Percentiles rank a stretch among this genome's conserved stretches.
Evolutionary conservation across 495 filamentous ascomycete genomes (phyloP).

Genomic region (Penicillium simplicissimum): DNA sequence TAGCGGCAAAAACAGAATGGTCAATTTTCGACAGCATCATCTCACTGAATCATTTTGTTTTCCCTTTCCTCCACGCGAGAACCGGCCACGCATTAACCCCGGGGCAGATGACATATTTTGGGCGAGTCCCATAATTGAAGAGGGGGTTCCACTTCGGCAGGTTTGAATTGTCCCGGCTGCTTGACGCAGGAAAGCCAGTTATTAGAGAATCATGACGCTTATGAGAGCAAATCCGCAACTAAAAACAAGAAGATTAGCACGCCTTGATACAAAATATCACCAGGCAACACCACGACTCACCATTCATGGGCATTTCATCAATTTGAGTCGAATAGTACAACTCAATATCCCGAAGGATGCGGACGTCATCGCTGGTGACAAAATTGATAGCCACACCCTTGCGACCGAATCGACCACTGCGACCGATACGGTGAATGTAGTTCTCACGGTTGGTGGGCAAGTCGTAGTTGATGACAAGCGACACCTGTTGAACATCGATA

Average conservation of each 20-base stretch:
- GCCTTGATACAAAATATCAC: background rate
- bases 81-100: constrained; percentile 15
- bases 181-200: constrained; percentile 9
- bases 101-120: background rate
- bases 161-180: constrained; percentile 1
- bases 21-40: background rate
- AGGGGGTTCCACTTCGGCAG: background rate
- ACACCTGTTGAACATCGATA: constrained; percentile 99
- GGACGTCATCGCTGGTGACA: constrained; percentile 94
- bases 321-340: constrained; percentile 98
- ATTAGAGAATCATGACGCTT: constrained; percentile 18
- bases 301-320: constrained; percentile 99
- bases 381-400: constrained; percentile 99
- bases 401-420: constrained; percentile 91
- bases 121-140: background rate
- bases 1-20: background rate
- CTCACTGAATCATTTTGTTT: constrained; percentile 30
- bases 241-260: constrained; percentile 14
- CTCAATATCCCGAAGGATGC: constrained; percentile 97
- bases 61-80: constrained; percentile 44
- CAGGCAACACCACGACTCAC: constrained; percentile 29
- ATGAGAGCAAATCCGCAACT: constrained; percentile 52
- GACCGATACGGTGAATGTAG: constrained; percentile 98
- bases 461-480: constrained; percentile 99
- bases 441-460: constrained; percentile 98